Evolutionary conservation across 768 basidiomycete genomes (phyloP), one percentile per base, ranked within the genome.

Genomic region (Plicaturopsis crispa): DNA sequence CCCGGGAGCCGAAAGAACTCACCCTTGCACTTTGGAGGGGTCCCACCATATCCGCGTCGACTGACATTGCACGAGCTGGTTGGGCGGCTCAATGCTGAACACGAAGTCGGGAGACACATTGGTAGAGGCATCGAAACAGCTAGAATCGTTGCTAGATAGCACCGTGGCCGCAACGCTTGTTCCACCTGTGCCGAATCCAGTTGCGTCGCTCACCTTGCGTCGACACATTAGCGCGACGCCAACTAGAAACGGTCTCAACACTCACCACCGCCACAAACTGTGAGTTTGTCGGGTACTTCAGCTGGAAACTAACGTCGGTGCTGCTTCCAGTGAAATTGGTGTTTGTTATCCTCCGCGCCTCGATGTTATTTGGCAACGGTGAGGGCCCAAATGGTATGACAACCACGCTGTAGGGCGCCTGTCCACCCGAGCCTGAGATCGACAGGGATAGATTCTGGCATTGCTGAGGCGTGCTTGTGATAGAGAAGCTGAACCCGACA

Each of bases 261-360:
- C 81, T 61, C 49, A 85, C 84, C 50, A 86, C 79, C 4, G 80
- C 77, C 18, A 88, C 82, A 38, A 89, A 79, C 49, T 84, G 78
- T 3, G 83, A 82, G 51, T 75, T 67, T 34, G 59, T 65, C 0
- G 85, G 85, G 52, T 71, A 88, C 20, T 67, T 70, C 37, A 86
- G 67, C 51, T 71, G 57, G 54, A 87, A 80, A 24, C 55, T 65
- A 20, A 74, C 48, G 2, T 53, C 62, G 14, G 60, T 40, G 5
- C 57, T 52, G 18, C 56, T 49, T 19, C 57, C 69, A 14, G 60
- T 42, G 50, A 87, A 86, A 4, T 68, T 54, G 10, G 74, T 54
- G 48, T 72, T 71, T 35, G 78, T 52, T 33, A 85, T 78, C 30
- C 51, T 70, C 20, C 85, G 69, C 17, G 69, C 78, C 54, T 90